These are phyloP conservation scores for Pyrenophora graminea DNA, from an alignment of 2,329 filamentous ascomycete genomes.

Conservation along the genomic window DNA sequence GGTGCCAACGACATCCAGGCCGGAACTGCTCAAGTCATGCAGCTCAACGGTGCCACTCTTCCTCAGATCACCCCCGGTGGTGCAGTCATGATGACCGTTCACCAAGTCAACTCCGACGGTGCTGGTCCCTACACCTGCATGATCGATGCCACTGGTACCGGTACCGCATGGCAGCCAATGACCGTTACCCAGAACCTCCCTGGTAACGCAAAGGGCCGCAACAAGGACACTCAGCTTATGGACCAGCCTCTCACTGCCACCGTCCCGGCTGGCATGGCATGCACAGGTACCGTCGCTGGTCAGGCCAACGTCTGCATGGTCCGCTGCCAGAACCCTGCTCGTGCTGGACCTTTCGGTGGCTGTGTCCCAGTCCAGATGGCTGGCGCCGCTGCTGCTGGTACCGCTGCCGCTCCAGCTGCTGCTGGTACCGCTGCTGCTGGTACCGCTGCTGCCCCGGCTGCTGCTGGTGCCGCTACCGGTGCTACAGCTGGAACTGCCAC, in stretches of 20 bases:
- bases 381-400: constrained; percentile 18
- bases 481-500: constrained; percentile 11
- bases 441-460: background rate
- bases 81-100: constrained; percentile 61
- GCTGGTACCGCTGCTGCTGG: no score
- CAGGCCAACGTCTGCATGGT: constrained; percentile 66
- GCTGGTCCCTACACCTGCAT: constrained; percentile 68
- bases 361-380: constrained; percentile 62
- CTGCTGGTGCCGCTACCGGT: constrained; percentile 2
- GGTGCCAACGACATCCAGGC: constrained; percentile 62
- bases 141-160: constrained; percentile 66
- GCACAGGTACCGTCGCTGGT: constrained; percentile 64
- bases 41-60: constrained; percentile 59
- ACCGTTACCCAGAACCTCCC: constrained; percentile 60
- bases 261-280: constrained; percentile 60
- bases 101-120: constrained; percentile 70
- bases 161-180: constrained; percentile 57
- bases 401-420: constrained; percentile 5
- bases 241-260: constrained; percentile 59
- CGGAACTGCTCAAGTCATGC: constrained; percentile 63
- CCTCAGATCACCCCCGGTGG: constrained; percentile 65
- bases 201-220: constrained; percentile 56
- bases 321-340: constrained; percentile 64
- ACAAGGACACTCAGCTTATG: constrained; percentile 35
- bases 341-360: constrained; percentile 66